Base-by-base conservation (phyloP, 345 rosid genomes). In the Dimocarpus longan region DNA sequence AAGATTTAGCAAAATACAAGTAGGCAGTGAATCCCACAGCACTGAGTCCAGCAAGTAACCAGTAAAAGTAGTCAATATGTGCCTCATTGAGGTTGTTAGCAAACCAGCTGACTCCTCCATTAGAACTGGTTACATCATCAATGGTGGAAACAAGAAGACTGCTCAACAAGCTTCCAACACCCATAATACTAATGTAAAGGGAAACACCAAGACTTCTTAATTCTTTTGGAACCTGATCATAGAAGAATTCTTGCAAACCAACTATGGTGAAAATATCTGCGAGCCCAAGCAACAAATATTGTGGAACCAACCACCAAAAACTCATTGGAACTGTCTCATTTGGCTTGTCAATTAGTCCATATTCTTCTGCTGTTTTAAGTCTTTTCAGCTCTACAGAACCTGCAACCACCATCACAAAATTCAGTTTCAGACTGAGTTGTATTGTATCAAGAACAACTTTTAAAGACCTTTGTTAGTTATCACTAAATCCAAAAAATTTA, bases 241-340 rank as follows among this genome's bases (percentile, higher is more conserved):
- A 84, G 74, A 84, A 81, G 64, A 84, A 84, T 66, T 84, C 86
- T 56, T 84, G 86, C 3, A 84, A 75, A 26, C 86, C 84, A 69
- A 84, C 84, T 81, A 84, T 81, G 12, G 80, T 71, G 57, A 84
- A 81, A 39, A 69, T 84, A 42, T 84, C 75, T 4, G 86, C 82
- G 0, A 75, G 13, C 70, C 86, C 86, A n/a, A 76, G 48, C 32
- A 84, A 66, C 6, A 79, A 56, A 50, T 84, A 84, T 70, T 81
- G 86, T 67, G 86, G 84, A 78, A 67, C 66, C 32, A 84, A 74
- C 86, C 82, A 84, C 84, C 78, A 81, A 24, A 81, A 68, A 1
- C 82, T 84, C 84, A 84, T 74, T 8, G 84, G 86, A 54, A 84
- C 50, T 13, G 80, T 78, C 3, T 22, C 78, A 28, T 70, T 56